Evolutionary conservation across 768 basidiomycete species (phyloP).

Genomic region (Scleroderma bovista): DNA sequence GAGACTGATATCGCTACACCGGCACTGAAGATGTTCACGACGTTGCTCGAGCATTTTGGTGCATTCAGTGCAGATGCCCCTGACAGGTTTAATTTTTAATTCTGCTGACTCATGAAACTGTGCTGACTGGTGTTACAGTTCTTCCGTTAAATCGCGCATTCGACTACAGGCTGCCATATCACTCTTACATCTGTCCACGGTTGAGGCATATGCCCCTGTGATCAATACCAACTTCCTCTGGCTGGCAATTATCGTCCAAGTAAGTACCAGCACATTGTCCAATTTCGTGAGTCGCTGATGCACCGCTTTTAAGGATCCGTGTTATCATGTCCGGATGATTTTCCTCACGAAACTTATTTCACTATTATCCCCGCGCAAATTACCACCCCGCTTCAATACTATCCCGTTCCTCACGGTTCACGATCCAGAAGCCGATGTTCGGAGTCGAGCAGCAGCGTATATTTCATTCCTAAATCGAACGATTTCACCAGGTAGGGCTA

Average conservation of each 20-base stretch:
- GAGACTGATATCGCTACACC: conserved; percentile 68
- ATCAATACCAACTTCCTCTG: conserved; percentile 59
- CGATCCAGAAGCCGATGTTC: conserved; percentile 85
- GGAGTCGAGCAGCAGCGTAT: conserved; percentile 53
- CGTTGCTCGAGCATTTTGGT: conserved; percentile 66
- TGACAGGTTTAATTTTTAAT: conserved; percentile 40
- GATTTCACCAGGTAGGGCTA: conserved; percentile 38
- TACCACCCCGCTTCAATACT: conserved; percentile 70
- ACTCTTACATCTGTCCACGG: conserved; percentile 68
- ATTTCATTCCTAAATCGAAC: conserved; percentile 43
- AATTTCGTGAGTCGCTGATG: neutral
- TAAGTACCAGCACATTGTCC: conserved; percentile 27
- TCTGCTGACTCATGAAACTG: neutral
- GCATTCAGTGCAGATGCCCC: conserved; percentile 49
- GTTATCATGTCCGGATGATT: conserved; percentile 74
- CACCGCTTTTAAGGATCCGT: conserved; percentile 59
- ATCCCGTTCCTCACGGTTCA: conserved; percentile 86
- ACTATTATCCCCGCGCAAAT: conserved; percentile 56
- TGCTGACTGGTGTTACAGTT: conserved; percentile 33
- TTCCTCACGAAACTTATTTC: conserved; percentile 74
- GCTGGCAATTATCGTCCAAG: conserved; percentile 74
- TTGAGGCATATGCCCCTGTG: conserved; percentile 49
- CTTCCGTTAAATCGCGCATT: conserved; percentile 66
- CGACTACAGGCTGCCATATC: conserved; percentile 79
- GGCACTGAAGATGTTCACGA: conserved; percentile 68